phyloP scores from a whole-genome alignment of 2,329 filamentous ascomycete species.

The Huntiella omanensis region DNA sequence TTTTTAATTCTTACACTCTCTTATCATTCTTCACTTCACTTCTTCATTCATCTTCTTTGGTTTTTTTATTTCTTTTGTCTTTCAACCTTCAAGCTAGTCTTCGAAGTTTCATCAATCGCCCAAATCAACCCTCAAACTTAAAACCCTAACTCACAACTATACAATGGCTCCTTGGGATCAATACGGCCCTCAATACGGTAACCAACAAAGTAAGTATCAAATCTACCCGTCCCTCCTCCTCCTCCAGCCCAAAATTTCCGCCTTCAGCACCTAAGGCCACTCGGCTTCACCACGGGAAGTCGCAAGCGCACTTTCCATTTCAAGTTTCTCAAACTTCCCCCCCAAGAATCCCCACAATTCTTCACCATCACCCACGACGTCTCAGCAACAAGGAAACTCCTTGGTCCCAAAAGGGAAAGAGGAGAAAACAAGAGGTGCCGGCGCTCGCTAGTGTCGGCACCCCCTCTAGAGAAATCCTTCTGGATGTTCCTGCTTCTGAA shows the following conservation, averaged over 20 bases:
- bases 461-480: too few species aligned
- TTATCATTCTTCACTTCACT: neutral
- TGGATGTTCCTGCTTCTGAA: too few species aligned
- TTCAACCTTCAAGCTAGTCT: neutral
- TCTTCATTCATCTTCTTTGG: neutral
- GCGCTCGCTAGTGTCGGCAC: too few species aligned
- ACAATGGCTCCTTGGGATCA: conserved; percentile 2
- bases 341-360: too few species aligned
- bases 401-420: too few species aligned
- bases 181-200: neutral
- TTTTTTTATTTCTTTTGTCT: neutral
- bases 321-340: too few species aligned
- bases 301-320: too few species aligned
- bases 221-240: neutral
- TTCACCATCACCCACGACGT: too few species aligned
- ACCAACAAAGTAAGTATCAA: neutral
- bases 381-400: too few species aligned
- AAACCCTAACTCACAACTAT: neutral
- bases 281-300: too few species aligned
- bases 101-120: neutral
- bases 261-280: neutral
- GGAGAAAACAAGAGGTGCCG: too few species aligned
- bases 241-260: neutral
- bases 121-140: neutral
- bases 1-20: conserved; percentile 2